These are phyloP conservation scores for Tanacetum coccineum DNA, from an alignment of 129 eudicot species.

Conservation along the genomic window DNA sequence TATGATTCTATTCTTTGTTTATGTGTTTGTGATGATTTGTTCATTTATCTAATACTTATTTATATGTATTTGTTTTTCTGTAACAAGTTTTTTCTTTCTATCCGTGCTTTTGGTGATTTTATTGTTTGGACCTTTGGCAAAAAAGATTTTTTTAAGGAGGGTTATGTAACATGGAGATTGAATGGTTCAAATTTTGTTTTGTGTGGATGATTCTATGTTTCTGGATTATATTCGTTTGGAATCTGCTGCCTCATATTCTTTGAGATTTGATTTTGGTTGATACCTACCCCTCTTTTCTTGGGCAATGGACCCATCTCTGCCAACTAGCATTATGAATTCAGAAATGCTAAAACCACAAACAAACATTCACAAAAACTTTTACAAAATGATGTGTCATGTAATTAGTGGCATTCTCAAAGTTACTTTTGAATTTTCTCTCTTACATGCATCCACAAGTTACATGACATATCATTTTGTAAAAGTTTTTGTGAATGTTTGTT, in stretches of 20 bases:
- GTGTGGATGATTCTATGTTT: slow-evolving; percentile 20
- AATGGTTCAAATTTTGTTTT: slow-evolving; percentile 16
- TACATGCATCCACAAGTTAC: too few species aligned
- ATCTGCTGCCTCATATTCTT: slow-evolving; percentile 2
- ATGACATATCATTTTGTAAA: too few species aligned
- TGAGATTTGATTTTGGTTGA: background rate
- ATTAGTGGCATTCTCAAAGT: too few species aligned
- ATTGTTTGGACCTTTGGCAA: background rate
- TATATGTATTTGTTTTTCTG: too few species aligned
- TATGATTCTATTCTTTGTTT: slow-evolving; percentile 3
- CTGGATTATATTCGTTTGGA: slow-evolving; percentile 13
- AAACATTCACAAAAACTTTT: too few species aligned
- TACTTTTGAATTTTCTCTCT: too few species aligned
- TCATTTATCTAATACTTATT: too few species aligned
- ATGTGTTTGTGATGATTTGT: background rate
- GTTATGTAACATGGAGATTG: background rate
- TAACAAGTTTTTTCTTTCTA: background rate
- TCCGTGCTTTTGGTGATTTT: background rate
- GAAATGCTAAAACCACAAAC: too few species aligned
- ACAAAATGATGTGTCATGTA: too few species aligned
- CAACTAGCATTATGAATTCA: background rate
- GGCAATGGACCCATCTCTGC: background rate
- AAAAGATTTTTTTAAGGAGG: background rate
- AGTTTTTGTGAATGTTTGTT: too few species aligned
- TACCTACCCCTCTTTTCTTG: too few species aligned